phyloP scores from a whole-genome alignment of 2,329 filamentous ascomycete species.

The Mariannaea elegans region DNA sequence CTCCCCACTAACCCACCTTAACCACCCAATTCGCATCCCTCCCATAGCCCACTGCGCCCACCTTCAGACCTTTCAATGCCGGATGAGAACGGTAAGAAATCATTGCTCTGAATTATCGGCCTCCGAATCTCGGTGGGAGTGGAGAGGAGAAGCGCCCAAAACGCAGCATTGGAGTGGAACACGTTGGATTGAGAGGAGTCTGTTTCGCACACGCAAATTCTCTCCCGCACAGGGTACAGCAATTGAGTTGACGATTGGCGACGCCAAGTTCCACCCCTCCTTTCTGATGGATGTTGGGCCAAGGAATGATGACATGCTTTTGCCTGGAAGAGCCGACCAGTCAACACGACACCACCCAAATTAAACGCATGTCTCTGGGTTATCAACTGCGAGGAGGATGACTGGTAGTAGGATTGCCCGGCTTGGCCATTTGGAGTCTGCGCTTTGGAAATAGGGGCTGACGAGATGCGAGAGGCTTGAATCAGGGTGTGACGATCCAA shows the following conservation, averaged over 20 bases:
- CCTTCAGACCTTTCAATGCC: slow-evolving; percentile 24
- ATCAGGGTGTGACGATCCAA: slow-evolving; percentile 19
- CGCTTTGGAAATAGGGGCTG: slow-evolving; percentile 28
- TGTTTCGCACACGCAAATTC: slow-evolving; percentile 23
- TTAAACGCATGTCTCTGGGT: slow-evolving; percentile 15
- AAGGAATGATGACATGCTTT: slow-evolving; percentile 13
- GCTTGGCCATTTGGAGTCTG: slow-evolving; percentile 9
- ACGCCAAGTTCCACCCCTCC: slow-evolving; percentile 26
- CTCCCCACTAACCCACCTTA: slow-evolving; percentile 31
- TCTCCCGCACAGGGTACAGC: slow-evolving; percentile 7
- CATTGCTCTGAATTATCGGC: slow-evolving; percentile 17
- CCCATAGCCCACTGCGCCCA: slow-evolving; percentile 18
- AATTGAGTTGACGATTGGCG: slow-evolving; percentile 17
- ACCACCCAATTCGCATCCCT: slow-evolving; percentile 25
- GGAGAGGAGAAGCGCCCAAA: slow-evolving; percentile 15
- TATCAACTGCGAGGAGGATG: slow-evolving; percentile 15
- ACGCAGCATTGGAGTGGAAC: slow-evolving; percentile 29
- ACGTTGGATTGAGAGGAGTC: slow-evolving; percentile 25
- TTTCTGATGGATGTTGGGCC: slow-evolving; percentile 17
- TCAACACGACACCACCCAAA: slow-evolving; percentile 27
- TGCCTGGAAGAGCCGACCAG: slow-evolving; percentile 4
- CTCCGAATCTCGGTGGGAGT: slow-evolving; percentile 35
- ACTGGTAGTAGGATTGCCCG: slow-evolving; percentile 7
- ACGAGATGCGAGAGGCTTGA: slow-evolving; percentile 21
- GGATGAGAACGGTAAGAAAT: slow-evolving; percentile 33